Evolutionary conservation across 768 basidiomycete genomes (phyloP), one percentile per base, ranked within the genome.

Genomic region (Hypsizygus marmoreus): DNA sequence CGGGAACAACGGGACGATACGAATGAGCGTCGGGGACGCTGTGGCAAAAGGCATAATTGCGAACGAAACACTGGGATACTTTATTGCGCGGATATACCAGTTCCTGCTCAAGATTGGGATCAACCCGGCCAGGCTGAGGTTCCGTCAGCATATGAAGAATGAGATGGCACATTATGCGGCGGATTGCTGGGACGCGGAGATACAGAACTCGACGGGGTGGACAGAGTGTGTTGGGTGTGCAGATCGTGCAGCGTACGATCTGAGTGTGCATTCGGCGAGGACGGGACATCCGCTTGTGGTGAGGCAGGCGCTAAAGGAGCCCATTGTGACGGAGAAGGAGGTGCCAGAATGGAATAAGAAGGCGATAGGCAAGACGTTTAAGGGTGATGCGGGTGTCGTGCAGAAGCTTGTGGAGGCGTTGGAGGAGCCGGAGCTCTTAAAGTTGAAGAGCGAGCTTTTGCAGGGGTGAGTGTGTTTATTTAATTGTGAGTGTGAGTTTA

Each of bases 151-250:
- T 66, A 98, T 98, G 97, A 79, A 71, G 28, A 99, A 98, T 70
- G 97, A 98, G 75, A 98, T 98, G 95, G 97, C 97, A 1, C 97
- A 98, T 67, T 99, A 99, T 65, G 95, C 97, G 43, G 82, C 93
- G 29, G 95, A 98, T 70, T 99, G 97, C 68, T 99, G 97, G 97
- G 97, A 99, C 63, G 97, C 95, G 32, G 97, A 99, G 73, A 97
- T 98, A 54, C 80, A 93, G 51, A 93, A 91, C 43, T 88, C 91
- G 38, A 76, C 68, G 32, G 86, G 86, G 51, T 99, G 97, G 97
- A 95, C 92, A 42, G 97, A 99, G 71, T 99, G 97, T 65, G 95
- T 98, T 44, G 97, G 97, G 7, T 99, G 97, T 70, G 97, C 97
- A 26, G 97, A 99, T 68, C 88, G 97, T 36, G 91, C 94, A 1